phyloP scores from a whole-genome alignment of 495 filamentous ascomycete species.

The Amniculicola lignicola region DNA sequence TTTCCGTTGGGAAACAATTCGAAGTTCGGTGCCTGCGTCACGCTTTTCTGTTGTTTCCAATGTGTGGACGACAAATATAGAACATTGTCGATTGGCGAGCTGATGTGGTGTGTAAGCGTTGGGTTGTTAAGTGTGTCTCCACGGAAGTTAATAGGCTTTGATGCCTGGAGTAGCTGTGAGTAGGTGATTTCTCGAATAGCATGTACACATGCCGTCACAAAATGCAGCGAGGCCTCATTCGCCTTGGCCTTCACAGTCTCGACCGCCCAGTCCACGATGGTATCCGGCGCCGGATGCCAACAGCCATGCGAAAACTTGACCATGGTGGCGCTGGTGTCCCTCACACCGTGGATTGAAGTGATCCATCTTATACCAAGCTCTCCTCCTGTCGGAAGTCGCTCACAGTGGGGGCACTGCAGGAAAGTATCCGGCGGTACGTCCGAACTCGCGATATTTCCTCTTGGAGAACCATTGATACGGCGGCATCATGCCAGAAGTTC shows the following conservation, averaged over 20 bases:
- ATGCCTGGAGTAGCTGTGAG: background rate
- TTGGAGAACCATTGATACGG: too few species aligned
- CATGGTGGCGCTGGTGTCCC: background rate
- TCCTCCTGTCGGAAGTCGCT: too few species aligned
- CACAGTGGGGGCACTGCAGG: too few species aligned
- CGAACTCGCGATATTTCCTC: too few species aligned
- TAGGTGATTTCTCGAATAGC: background rate
- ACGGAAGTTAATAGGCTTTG: constrained; percentile 5
- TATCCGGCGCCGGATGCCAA: constrained; percentile 5
- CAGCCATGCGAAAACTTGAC: constrained; percentile 6
- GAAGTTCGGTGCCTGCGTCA: constrained; percentile 59
- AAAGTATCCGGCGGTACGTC: too few species aligned
- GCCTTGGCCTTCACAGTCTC: constrained; percentile 1
- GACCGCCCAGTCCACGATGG: constrained; percentile 2
- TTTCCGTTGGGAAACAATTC: constrained; percentile 52
- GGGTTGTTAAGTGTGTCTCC: constrained; percentile 25
- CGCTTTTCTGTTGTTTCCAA: constrained; percentile 3
- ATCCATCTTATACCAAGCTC: background rate
- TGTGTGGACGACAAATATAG: constrained; percentile 7
- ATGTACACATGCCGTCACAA: constrained; percentile 1
- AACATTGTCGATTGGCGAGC: constrained; percentile 58
- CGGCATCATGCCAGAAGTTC: too few species aligned
- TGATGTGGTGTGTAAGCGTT: constrained; percentile 21
- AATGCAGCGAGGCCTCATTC: background rate
- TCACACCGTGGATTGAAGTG: background rate